These are phyloP conservation scores for Alloteropsis semialata DNA, from an alignment of 176 grass and related monocot genomes.

Conservation along the genomic window DNA sequence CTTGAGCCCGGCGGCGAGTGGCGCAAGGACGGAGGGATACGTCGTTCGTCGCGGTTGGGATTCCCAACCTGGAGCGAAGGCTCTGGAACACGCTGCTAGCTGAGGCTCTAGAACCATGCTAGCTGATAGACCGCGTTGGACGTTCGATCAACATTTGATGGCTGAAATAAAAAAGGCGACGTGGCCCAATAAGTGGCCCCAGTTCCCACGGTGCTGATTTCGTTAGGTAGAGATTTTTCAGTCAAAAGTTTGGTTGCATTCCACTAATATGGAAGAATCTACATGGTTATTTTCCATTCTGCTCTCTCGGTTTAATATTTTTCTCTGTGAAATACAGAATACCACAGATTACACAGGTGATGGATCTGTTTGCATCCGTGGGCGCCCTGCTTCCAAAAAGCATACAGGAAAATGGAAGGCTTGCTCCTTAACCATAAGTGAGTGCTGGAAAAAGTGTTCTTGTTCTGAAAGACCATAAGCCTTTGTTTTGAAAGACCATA, in stretches of 20 bases:
- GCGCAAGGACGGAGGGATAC: no score
- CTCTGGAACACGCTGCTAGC: no score
- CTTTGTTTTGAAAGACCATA: background rate
- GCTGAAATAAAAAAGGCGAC: no score
- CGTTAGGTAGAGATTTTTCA: no score
- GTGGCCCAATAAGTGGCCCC: no score
- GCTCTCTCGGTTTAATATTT: background rate
- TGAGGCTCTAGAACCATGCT: no score
- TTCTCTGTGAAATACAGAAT: constrained; percentile 26
- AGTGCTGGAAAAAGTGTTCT: background rate
- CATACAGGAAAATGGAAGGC: constrained; percentile 58
- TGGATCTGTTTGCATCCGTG: constrained; percentile 50
- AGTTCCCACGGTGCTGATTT: no score
- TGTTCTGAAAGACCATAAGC: background rate
- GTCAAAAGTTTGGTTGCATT: background rate
- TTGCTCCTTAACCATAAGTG: constrained; percentile 48
- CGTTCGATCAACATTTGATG: no score
- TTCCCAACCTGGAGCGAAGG: no score
- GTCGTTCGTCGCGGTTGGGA: no score
- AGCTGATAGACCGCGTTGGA: no score
- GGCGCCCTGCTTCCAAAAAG: constrained; percentile 40
- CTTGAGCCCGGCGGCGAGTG: no score
- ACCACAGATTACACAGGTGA: constrained; percentile 39
- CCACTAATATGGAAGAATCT: background rate
- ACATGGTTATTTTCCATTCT: background rate